Base-by-base conservation (phyloP, 139 green algal genomes). In the Mesostigma viride region DNA sequence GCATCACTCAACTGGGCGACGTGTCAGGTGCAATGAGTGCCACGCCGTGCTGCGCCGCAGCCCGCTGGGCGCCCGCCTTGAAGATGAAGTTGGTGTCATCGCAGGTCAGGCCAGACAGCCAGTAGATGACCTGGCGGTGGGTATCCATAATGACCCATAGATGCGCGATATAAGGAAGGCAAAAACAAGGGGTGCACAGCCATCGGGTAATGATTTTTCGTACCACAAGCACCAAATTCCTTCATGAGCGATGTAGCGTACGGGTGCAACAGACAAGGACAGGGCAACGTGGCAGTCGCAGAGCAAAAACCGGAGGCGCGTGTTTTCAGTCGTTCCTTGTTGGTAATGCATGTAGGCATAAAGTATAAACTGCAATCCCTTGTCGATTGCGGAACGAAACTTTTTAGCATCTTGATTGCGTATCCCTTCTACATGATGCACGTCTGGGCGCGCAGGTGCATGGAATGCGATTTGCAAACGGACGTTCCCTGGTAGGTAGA, bases 21-120 rank as follows among this genome's bases (percentile, higher is more conserved):
- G 64, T 76, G 56, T 76, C 70, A 3, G 65, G 65, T 6, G 57
- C 26, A 28, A 76, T 32, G 40, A 82, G 44, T 0, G 53, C 63
- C 1, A 79, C 62, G 3, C 72, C 76, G 3, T 32, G 34, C 64
- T 80, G 74, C 30, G 32, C 44, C 2, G 68, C 76, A 53, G 36
- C 34, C 35, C 58, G 31, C 73, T 71, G 73, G 3, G n/a, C 71
- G 27, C 68, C 68, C 8, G 69, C 68, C 76, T 97, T 97, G 27
- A 86, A 71, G 22, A 86, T 90, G 65, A 94, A 85, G 68, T 95
- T 96, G 28, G 95, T 84, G 47, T 96, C 90, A 0, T 79, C 94
- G 82, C 91, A 98, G 0, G 92, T 97, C 0, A 98, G 85, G 1
- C 92, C 92, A 2, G 64, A 84, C 0, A 98, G 83, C 67, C 83